Evolutionary conservation across 306 rosid genomes (phyloP).

Genomic region (Senna siamea): DNA sequence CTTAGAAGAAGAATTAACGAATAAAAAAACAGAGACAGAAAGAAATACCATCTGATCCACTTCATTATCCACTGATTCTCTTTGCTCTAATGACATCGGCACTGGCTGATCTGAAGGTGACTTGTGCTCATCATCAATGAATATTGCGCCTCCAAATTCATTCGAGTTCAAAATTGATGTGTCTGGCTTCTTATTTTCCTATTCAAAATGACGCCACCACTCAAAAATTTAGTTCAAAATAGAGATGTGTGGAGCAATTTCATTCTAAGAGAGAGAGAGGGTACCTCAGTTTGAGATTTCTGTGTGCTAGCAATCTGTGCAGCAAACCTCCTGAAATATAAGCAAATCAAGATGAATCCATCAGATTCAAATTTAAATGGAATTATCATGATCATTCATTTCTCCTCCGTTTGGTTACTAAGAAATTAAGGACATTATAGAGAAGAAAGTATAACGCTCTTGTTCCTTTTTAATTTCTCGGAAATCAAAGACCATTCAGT

Average conservation of each 20-base stretch:
- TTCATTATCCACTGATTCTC: constrained; percentile 45
- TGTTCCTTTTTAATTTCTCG: background rate
- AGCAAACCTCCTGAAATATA: constrained; percentile 67
- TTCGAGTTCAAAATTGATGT: constrained; percentile 39
- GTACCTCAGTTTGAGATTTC: constrained; percentile 60
- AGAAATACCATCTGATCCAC: constrained; percentile 68
- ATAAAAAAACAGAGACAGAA: background rate
- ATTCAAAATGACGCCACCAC: constrained; percentile 41
- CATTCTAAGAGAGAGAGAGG: constrained; percentile 9
- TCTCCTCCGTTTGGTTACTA: background rate
- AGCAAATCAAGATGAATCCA: constrained; percentile 28
- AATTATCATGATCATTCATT: background rate
- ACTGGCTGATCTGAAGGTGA: constrained; percentile 66
- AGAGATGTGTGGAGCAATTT: constrained; percentile 6
- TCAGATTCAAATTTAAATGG: constrained; percentile 10
- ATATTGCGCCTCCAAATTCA: constrained; percentile 73
- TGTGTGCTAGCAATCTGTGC: constrained; percentile 74
- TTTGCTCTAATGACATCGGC: constrained; percentile 81
- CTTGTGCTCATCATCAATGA: constrained; percentile 75
- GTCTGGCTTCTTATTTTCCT: constrained; percentile 61
- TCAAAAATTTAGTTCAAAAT: constrained; percentile 29
- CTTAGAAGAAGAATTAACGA: constrained; percentile 16
- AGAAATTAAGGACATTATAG: constrained; percentile 1
- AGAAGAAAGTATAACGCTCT: too few species aligned
- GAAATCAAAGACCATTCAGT: constrained; percentile 1